These are phyloP conservation scores for Colletotrichum truncatum DNA, from an alignment of 2,329 filamentous ascomycete species.

Conservation along the genomic window DNA sequence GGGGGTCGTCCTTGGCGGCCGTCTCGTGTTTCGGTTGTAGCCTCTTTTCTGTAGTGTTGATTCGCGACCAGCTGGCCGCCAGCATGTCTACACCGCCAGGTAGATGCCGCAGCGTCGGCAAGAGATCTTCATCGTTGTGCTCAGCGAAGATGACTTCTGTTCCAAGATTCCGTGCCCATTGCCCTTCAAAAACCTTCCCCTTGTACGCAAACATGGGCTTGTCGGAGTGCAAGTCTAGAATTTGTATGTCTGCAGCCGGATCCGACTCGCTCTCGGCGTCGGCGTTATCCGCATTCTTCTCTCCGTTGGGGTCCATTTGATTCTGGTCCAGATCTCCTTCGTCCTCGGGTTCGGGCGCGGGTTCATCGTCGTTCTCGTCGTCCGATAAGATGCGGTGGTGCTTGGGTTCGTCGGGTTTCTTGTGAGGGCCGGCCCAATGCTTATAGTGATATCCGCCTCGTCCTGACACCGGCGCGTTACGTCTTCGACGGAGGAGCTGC, in stretches of 20 bases:
- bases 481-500: conserved; percentile 57
- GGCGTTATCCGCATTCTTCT: conserved; percentile 32
- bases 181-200: conserved; percentile 79
- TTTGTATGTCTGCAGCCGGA: conserved; percentile 67
- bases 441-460: conserved; percentile 58
- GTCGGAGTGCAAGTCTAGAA: conserved; percentile 81
- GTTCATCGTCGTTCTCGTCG: conserved; percentile 36
- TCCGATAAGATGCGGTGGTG: conserved; percentile 32
- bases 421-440: conserved; percentile 47
- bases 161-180: conserved; percentile 85
- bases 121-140: conserved; percentile 49
- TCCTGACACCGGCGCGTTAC: conserved; percentile 33
- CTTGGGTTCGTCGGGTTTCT: conserved; percentile 29
- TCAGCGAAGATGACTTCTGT: conserved; percentile 80
- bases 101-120: conserved; percentile 60
- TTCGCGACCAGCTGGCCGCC: conserved; percentile 74
- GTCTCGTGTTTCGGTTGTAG: conserved; percentile 56
- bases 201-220: conserved; percentile 85
- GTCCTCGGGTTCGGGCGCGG: conserved; percentile 31
- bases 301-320: conserved; percentile 20
- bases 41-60: conserved; percentile 73
- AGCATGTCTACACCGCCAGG: conserved; percentile 74
- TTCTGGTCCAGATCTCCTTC: conserved; percentile 36
- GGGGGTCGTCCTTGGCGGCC: conserved; percentile 41
- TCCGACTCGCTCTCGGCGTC: conserved; percentile 31